Evolutionary conservation across 106 monocot species (phyloP).

Genomic region (Dendrobium huoshanense): DNA sequence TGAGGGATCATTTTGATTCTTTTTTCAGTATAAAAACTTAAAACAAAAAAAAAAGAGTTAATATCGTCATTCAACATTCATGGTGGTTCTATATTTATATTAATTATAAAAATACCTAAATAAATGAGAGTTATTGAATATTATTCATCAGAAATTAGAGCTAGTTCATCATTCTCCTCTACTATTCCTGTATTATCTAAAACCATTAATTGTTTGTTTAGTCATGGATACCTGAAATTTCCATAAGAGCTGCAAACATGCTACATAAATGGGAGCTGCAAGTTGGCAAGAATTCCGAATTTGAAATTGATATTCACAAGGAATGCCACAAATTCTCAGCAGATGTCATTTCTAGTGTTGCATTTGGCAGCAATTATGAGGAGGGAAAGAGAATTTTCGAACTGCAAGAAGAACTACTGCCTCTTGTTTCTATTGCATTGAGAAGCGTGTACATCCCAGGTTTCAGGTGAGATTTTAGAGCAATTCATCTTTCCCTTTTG

Average conservation of each 20-base stretch:
- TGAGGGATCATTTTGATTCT: no score
- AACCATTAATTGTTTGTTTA: slow-evolving; percentile 14
- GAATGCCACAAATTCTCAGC: slow-evolving; percentile 57
- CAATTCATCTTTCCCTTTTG: neutral
- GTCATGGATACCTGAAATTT: slow-evolving; percentile 71
- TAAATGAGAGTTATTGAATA: neutral
- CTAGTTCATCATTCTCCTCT: neutral
- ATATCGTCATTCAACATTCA: neutral
- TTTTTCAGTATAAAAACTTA: neutral
- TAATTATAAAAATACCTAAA: no score
- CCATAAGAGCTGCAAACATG: slow-evolving; percentile 30
- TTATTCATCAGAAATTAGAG: neutral
- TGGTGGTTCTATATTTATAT: neutral
- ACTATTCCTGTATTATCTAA: neutral
- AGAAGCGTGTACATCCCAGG: slow-evolving; percentile 69
- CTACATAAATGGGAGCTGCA: slow-evolving; percentile 48
- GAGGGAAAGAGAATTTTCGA: slow-evolving; percentile 64
- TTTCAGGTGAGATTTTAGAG: slow-evolving; percentile 40
- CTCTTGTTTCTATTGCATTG: slow-evolving; percentile 55
- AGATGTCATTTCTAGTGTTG: slow-evolving; percentile 63
- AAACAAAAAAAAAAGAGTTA: neutral
- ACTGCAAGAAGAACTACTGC: slow-evolving; percentile 68
- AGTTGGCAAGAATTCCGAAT: slow-evolving; percentile 16
- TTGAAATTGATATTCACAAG: slow-evolving; percentile 69
- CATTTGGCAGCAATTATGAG: slow-evolving; percentile 76